These are phyloP conservation scores for Epithemia pelagica DNA, from an alignment of 108 stramenopile species.

Conservation along the genomic window DNA sequence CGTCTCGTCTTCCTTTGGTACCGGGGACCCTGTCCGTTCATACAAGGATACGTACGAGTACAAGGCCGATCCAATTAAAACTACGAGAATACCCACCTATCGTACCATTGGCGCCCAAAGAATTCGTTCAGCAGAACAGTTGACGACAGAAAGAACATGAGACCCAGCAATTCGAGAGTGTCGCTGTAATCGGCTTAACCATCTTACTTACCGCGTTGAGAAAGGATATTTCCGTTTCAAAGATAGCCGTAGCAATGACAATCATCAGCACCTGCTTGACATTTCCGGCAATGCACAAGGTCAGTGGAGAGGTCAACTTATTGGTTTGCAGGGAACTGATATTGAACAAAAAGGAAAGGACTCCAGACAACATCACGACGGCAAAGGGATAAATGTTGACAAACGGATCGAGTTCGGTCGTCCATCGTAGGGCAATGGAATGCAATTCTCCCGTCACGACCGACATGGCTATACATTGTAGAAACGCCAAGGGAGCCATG, in stretches of 20 bases:
- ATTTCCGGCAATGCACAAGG: constrained; percentile 83
- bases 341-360: constrained; percentile 75
- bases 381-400: constrained; percentile 25
- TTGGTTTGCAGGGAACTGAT: constrained; percentile 77
- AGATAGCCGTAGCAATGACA: constrained; percentile 46
- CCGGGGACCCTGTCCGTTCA: constrained; percentile 31
- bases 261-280: constrained; percentile 86
- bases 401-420: constrained; percentile 25
- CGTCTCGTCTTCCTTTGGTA: too few species aligned
- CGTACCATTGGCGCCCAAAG: too few species aligned
- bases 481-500: constrained; percentile 80
- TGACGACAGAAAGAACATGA: too few species aligned
- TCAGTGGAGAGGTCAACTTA: constrained; percentile 79
- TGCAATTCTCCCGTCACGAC: constrained; percentile 58
- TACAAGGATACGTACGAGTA: constrained; percentile 67
- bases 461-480: constrained; percentile 44
- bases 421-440: constrained; percentile 40
- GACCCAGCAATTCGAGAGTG: too few species aligned
- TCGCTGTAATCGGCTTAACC: too few species aligned
- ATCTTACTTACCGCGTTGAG: constrained; percentile 33
- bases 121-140: too few species aligned
- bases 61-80: constrained; percentile 53
- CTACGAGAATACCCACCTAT: constrained; percentile 50
- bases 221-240: constrained; percentile 34
- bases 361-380: constrained; percentile 47